Percentiles rank a stretch among this genome's conserved stretches.
Evolutionary conservation across 176 grass and related monocot species (phyloP).

Genomic region (Carex pumila): DNA sequence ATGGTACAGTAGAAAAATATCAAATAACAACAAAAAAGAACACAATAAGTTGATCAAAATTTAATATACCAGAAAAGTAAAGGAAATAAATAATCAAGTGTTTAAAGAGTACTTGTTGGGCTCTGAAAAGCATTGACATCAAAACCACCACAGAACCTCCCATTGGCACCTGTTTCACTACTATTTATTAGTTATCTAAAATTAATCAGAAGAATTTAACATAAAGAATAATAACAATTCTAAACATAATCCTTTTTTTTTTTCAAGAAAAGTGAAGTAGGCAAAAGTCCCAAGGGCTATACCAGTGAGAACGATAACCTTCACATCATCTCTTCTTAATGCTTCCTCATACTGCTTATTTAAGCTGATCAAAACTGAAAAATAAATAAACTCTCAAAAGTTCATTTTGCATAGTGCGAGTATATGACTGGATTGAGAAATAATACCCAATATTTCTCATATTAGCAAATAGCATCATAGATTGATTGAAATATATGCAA

Average conservation of each 20-base stretch:
- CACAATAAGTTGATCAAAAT: not conserved
- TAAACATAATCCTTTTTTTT: not conserved
- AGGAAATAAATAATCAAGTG: not conserved
- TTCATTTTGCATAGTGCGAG: not conserved
- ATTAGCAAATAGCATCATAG: not conserved
- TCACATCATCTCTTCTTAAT: conserved; percentile 62
- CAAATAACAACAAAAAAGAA: not conserved
- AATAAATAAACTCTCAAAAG: not conserved
- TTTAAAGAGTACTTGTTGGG: conserved; percentile 39
- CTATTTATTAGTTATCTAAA: not conserved
- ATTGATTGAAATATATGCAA: not conserved
- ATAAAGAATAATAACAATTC: not conserved
- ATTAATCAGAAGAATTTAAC: not conserved
- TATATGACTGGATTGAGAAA: not conserved
- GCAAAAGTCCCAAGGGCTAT: not conserved
- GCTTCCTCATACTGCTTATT: conserved; percentile 36
- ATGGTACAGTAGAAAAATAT: not conserved
- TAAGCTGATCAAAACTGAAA: conserved; percentile 60
- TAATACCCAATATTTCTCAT: not conserved
- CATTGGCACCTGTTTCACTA: conserved; percentile 44
- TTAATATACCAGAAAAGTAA: not conserved
- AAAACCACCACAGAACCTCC: conserved; percentile 77
- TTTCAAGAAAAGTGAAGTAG: not conserved
- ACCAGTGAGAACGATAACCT: conserved; percentile 86
- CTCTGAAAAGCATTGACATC: conserved; percentile 54